Base-by-base conservation (phyloP, 371 early-diverging fungal species). In the Blakeslea trispora region DNA sequence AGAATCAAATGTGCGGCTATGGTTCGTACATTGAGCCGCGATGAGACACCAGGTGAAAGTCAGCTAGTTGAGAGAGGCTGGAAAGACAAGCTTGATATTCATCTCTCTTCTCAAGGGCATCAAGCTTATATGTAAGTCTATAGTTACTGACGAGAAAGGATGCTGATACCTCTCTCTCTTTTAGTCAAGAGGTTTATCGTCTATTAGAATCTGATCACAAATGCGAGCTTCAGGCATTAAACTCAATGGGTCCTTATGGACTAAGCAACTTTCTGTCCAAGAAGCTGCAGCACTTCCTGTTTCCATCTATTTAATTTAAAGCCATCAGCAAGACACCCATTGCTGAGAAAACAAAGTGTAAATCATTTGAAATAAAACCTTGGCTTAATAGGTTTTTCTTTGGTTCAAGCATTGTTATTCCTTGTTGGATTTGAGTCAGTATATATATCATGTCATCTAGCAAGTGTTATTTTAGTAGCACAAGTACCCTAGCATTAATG, bases 221-320 rank as follows among this genome's bases (percentile, higher is more conserved):
- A 35, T 74, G 59, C 37, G 77, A 77, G 50, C 49, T 77, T 9
- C 70, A 77, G 42, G 62, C 68, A 4, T 54, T 77, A 1, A 65
- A 69, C 51, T 18, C 56, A 24, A 18, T 17, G 5, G 50, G 57
- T 5, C 66, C 66, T 15, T 65, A 49, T 42, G 57, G 61, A 0
- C 21, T 65, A 28, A 60, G 50, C 17, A 48, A 47, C 14, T 65
- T 53, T 37, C 18, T 65, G 8, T 40, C 24, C 1, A 48, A 44
- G 5, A 65, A 65, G 31, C 48, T 64, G 7, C 28, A 28, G 28
- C 28, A 7, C 7, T 28, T 28, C 7, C 28, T 28, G 5, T 28
- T 28, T 7, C 28, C 28, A 5, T 28, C 28, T 28, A 28, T 28
- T 28, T 28, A 28, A 28, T 28, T 3, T 7, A 28, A n/a, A n/a